phyloP scores from a whole-genome alignment of 2,329 filamentous ascomycete genomes.

The Talaromyces sp. region DNA sequence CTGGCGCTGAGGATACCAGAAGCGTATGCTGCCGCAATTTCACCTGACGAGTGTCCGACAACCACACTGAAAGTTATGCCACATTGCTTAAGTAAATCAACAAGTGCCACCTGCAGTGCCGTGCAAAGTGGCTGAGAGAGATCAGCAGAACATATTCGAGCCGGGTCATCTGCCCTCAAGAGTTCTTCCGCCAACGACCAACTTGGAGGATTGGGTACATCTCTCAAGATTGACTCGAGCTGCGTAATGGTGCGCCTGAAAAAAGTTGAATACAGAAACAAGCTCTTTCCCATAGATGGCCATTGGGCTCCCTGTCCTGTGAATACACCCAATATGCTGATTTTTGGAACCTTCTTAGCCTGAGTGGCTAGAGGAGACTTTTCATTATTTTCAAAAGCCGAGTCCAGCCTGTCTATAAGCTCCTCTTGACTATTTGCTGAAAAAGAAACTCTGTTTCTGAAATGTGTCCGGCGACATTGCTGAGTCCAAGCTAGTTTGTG shows the following conservation, averaged over 20 bases:
- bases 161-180: slow-evolving; percentile 12
- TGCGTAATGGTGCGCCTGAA: not conserved
- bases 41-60: slow-evolving; percentile 51
- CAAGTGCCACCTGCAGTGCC: slow-evolving; percentile 24
- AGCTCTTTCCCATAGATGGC: slow-evolving; percentile 26
- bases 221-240: not conserved
- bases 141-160: slow-evolving; percentile 21
- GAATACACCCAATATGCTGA: slow-evolving; percentile 26
- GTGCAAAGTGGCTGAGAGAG: slow-evolving; percentile 26
- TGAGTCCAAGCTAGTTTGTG: slow-evolving; percentile 18
- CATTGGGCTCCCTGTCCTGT: slow-evolving; percentile 35
- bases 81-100: slow-evolving; percentile 24
- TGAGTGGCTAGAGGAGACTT: not conserved
- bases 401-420: not conserved
- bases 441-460: not conserved
- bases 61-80: slow-evolving; percentile 36
- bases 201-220: slow-evolving; percentile 1
- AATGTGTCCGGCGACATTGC: not conserved
- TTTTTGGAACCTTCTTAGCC: not conserved
- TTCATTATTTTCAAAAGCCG: not conserved
- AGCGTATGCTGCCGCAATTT: slow-evolving; percentile 52
- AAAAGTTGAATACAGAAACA: slow-evolving; percentile 21
- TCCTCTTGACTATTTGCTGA: not conserved
- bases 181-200: slow-evolving; percentile 26
- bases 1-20: slow-evolving; percentile 42